Evolutionary conservation across 2,329 filamentous ascomycete species (phyloP).

Genomic region (Dothistroma pini): DNA sequence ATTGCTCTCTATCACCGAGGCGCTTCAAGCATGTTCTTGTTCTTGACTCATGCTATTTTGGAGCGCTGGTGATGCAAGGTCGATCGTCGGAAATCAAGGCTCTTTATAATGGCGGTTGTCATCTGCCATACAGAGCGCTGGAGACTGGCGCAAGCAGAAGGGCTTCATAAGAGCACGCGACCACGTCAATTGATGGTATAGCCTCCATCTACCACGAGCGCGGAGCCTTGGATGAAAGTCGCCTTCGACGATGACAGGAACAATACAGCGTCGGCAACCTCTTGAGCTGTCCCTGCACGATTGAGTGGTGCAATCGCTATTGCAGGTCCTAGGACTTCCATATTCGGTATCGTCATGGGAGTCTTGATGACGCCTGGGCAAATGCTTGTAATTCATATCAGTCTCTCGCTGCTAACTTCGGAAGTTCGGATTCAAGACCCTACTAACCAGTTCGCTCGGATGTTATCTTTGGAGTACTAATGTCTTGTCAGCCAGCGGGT

Average conservation of each 20-base stretch:
- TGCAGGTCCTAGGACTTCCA: slow-evolving; percentile 30
- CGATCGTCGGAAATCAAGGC: background rate
- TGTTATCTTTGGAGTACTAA: slow-evolving; percentile 46
- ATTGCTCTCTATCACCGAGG: background rate
- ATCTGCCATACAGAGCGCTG: background rate
- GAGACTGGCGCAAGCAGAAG: background rate
- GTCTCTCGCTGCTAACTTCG: background rate
- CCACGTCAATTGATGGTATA: slow-evolving; percentile 41
- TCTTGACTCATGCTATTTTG: background rate
- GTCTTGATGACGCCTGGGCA: slow-evolving; percentile 48
- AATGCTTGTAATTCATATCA: slow-evolving; percentile 32
- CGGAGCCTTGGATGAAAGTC: slow-evolving; percentile 45
- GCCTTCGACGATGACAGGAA: slow-evolving; percentile 47
- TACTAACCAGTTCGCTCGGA: slow-evolving; percentile 41
- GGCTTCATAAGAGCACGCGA: background rate
- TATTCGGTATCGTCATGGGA: slow-evolving; percentile 43
- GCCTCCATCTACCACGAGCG: slow-evolving; percentile 43
- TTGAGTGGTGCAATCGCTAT: slow-evolving; percentile 38
- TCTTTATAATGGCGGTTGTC: background rate
- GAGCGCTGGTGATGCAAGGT: background rate
- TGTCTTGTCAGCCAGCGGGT: background rate
- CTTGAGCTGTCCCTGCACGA: slow-evolving; percentile 44
- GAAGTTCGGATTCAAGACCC: background rate
- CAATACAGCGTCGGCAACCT: slow-evolving; percentile 47
- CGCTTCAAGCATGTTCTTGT: background rate